phyloP scores from a whole-genome alignment of 1,139 yeast genomes.

The Eremothecium coryli region DNA sequence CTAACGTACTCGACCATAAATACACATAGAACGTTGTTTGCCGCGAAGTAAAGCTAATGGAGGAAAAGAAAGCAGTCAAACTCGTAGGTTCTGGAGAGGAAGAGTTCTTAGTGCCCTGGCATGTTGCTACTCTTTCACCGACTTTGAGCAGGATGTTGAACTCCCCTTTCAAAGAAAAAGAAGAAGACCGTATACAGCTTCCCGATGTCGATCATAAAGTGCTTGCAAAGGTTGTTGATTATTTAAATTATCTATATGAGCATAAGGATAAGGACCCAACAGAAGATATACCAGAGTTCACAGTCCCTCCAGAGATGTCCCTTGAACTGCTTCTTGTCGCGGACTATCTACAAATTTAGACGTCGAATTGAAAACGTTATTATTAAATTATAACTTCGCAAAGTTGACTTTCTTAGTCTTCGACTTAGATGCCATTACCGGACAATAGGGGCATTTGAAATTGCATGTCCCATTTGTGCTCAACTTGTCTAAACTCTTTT shows the following conservation, averaged over 20 bases:
- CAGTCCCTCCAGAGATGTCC: slow-evolving; percentile 90
- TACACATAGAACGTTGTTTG: no score
- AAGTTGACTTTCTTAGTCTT: slow-evolving; percentile 26
- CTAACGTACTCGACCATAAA: no score
- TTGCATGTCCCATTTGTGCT: slow-evolving; percentile 33
- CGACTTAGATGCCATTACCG: slow-evolving; percentile 33
- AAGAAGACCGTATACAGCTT: slow-evolving; percentile 32
- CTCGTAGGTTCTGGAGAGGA: slow-evolving; percentile 70
- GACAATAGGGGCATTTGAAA: slow-evolving; percentile 66
- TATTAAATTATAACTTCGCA: slow-evolving; percentile 19
- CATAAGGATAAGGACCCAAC: slow-evolving; percentile 51
- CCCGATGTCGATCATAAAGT: slow-evolving; percentile 60
- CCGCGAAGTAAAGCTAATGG: no score
- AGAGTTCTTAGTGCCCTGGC: slow-evolving; percentile 54
- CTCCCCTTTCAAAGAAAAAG: slow-evolving; percentile 34
- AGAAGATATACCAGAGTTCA: slow-evolving; percentile 69
- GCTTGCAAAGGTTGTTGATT: slow-evolving; percentile 76
- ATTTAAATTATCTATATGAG: slow-evolving; percentile 66
- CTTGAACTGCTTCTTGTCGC: slow-evolving; percentile 86
- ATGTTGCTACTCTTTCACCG: slow-evolving; percentile 78
- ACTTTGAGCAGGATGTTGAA: slow-evolving; percentile 54
- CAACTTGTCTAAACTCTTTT: slow-evolving; percentile 38
- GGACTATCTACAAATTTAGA: slow-evolving; percentile 57
- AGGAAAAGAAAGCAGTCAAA: slow-evolving; percentile 41
- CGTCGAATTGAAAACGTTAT: slow-evolving; percentile 1